These are phyloP conservation scores for Triticum urartu DNA, from an alignment of 176 grass and related monocot genomes.

Conservation along the genomic window DNA sequence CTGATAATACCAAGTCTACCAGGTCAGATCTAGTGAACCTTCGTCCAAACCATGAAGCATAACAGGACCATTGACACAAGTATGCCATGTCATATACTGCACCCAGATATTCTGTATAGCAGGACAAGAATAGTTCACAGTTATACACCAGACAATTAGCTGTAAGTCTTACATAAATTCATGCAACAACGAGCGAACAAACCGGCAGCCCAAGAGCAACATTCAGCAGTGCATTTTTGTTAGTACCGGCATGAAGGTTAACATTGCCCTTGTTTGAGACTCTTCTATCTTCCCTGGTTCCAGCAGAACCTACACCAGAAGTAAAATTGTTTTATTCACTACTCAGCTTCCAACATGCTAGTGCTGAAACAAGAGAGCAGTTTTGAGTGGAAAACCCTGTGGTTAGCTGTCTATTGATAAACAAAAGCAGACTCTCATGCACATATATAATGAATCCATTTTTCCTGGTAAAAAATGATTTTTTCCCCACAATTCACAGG, in stretches of 20 bases:
- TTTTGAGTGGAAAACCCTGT: slow-evolving; percentile 53
- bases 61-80: slow-evolving; percentile 85
- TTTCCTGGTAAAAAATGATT: too few species aligned
- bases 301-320: slow-evolving; percentile 71
- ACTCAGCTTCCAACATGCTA: not conserved
- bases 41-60: slow-evolving; percentile 77
- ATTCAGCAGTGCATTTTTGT: slow-evolving; percentile 82
- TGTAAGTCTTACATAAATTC: slow-evolving; percentile 15
- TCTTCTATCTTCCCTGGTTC: slow-evolving; percentile 85
- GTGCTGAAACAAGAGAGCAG: not conserved
- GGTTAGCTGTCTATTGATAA: slow-evolving; percentile 71
- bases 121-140: slow-evolving; percentile 20
- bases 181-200: slow-evolving; percentile 20
- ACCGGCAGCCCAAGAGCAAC: slow-evolving; percentile 92
- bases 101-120: slow-evolving; percentile 76
- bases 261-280: slow-evolving; percentile 67
- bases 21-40: slow-evolving; percentile 84
- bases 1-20: slow-evolving; percentile 96
- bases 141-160: slow-evolving; percentile 1
- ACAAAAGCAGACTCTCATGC: slow-evolving; percentile 15
- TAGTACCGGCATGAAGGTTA: slow-evolving; percentile 83
- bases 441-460: too few species aligned
- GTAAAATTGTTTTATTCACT: slow-evolving; percentile 29
- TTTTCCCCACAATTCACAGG: too few species aligned
- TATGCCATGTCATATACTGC: slow-evolving; percentile 94